Conservation (phyloP, 192 early-diverging fungal species). For the Entomortierella parvispora region DNA sequence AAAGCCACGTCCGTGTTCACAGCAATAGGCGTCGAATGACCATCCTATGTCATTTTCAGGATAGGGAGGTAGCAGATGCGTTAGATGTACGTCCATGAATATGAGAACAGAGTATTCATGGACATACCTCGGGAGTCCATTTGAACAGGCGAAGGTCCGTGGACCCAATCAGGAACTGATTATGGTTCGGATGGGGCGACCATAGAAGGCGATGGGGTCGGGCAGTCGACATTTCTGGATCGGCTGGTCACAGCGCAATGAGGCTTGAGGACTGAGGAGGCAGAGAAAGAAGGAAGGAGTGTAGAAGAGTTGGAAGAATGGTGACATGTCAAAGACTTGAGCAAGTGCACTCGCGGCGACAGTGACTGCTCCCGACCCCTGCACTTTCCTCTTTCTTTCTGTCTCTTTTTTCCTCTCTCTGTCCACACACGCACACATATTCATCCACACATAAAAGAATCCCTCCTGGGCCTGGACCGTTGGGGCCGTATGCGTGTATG, state of each 20-base stretch:
- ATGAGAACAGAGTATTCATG: background rate
- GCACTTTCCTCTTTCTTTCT: no score
- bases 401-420: no score
- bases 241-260: slow-evolving; percentile 6
- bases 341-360: no score
- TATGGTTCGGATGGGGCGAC: slow-evolving; percentile 62
- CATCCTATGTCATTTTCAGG: slow-evolving; percentile 31
- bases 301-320: no score
- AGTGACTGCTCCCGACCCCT: no score
- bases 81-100: no score
- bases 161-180: slow-evolving; percentile 66
- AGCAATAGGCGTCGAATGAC: slow-evolving; percentile 48
- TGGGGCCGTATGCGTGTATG: no score
- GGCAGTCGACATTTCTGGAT: slow-evolving; percentile 52
- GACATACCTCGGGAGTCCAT: slow-evolving; percentile 53
- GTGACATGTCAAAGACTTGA: no score
- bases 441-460: no score
- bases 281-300: background rate
- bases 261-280: background rate
- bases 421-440: no score
- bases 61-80: background rate
- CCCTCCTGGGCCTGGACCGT: no score
- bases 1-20: slow-evolving; percentile 56
- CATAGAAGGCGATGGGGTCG: slow-evolving; percentile 57
- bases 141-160: slow-evolving; percentile 69